Percentiles rank a stretch among this genome's conserved stretches.
Evolutionary conservation across 2,329 filamentous ascomycete species (phyloP).

Genomic region (Hypoxylon sp.): DNA sequence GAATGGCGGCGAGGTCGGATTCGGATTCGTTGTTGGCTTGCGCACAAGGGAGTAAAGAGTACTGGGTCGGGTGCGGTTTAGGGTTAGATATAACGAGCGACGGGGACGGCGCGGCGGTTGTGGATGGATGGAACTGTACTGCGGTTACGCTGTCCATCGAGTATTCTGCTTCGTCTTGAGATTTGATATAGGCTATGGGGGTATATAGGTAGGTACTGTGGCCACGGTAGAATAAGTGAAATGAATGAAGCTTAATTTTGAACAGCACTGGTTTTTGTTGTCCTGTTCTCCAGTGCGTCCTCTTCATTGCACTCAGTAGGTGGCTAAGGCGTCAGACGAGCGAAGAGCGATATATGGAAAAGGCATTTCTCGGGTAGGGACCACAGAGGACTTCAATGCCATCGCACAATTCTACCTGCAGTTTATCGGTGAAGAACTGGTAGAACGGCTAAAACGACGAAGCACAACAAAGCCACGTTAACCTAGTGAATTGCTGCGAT

Average conservation of each 20-base stretch:
- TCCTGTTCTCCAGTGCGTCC: neutral
- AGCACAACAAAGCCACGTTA: too few species aligned
- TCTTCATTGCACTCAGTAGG: neutral
- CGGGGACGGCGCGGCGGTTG: conserved; percentile 47
- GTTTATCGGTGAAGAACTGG: neutral
- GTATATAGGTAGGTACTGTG: neutral
- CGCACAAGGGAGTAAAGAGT: conserved; percentile 40
- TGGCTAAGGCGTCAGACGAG: neutral
- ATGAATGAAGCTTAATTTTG: neutral
- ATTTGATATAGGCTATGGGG: neutral
- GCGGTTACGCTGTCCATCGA: conserved; percentile 41
- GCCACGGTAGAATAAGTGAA: neutral
- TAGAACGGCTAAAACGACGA: neutral
- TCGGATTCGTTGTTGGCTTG: conserved; percentile 44
- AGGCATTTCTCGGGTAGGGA: neutral
- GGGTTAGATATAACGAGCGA: conserved; percentile 51
- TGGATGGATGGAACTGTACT: conserved; percentile 51
- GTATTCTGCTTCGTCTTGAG: conserved; percentile 26
- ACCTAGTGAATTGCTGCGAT: too few species aligned
- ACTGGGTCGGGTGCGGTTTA: conserved; percentile 54
- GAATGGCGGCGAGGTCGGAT: neutral
- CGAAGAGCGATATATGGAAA: neutral
- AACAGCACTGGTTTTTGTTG: neutral
- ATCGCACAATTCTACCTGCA: neutral
- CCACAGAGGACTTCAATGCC: neutral